Evolutionary conservation across 768 basidiomycete species (phyloP).

Genomic region (Infundibulicybe gibba): DNA sequence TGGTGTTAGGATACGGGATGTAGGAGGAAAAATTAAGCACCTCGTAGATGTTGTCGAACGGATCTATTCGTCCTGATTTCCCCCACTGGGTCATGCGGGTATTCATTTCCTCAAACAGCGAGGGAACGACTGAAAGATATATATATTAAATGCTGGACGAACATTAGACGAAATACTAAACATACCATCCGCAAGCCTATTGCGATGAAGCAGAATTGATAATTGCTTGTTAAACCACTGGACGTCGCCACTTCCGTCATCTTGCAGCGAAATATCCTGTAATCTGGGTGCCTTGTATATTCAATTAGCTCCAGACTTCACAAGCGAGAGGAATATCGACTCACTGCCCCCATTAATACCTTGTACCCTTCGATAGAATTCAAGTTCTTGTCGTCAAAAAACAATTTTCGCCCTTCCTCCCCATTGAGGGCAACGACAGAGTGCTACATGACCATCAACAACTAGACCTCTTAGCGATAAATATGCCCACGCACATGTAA

Average conservation of each 20-base stretch:
- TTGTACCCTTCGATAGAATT: too few relatives aligned
- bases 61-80: conserved; percentile 10
- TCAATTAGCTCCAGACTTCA: background rate
- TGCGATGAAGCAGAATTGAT: background rate
- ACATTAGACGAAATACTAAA: background rate
- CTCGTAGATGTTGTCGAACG: conserved; percentile 14
- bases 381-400: too few relatives aligned
- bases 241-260: background rate
- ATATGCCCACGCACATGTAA: background rate
- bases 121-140: conserved; percentile 8
- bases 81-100: conserved; percentile 10
- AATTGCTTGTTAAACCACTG: background rate
- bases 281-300: background rate
- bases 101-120: conserved; percentile 14
- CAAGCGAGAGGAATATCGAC: too few relatives aligned
- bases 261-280: background rate
- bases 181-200: background rate
- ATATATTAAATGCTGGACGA: background rate
- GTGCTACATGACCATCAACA: background rate
- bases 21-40: conserved; percentile 1
- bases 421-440: background rate
- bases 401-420: background rate
- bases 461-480: background rate
- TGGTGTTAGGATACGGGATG: background rate
- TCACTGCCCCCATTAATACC: too few relatives aligned